Percentiles rank a stretch among this genome's conserved stretches.
phyloP scores from a whole-genome alignment of 345 rosid genomes.

The Eucalyptus grandis region DNA sequence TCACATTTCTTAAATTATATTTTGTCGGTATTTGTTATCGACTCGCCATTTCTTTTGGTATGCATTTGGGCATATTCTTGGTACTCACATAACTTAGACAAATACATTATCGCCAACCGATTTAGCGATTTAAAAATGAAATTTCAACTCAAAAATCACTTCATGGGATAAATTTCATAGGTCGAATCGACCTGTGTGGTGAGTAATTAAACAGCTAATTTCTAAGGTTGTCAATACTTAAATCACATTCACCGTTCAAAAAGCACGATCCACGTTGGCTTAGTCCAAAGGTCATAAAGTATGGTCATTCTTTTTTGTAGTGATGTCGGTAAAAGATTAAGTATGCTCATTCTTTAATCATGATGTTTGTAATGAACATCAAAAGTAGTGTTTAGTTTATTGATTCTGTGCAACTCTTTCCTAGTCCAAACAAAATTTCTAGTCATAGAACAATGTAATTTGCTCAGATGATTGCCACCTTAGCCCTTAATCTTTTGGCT shows the following conservation, averaged over 20 bases:
- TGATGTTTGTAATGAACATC: not conserved
- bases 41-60: not conserved
- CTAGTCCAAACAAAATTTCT: not conserved
- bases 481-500: not conserved
- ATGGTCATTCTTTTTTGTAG: not conserved
- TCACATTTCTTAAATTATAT: not conserved
- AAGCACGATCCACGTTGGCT: not conserved
- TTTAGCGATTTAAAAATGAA: not conserved
- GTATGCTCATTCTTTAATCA: not conserved
- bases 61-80: not conserved
- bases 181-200: not conserved
- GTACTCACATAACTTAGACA: not conserved
- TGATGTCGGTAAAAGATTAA: not conserved
- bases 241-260: not conserved
- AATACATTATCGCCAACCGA: not conserved
- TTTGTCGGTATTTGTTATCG: rapidly evolving
- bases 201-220: not conserved
- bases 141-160: not conserved
- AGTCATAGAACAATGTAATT: not conserved
- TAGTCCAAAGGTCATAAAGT: not conserved
- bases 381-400: not conserved
- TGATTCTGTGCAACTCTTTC: not conserved
- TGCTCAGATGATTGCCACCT: not conserved
- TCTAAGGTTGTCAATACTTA: not conserved
- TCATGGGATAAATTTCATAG: not conserved